phyloP scores from a whole-genome alignment of 805 yeast species.

The Teunomyces stri region DNA sequence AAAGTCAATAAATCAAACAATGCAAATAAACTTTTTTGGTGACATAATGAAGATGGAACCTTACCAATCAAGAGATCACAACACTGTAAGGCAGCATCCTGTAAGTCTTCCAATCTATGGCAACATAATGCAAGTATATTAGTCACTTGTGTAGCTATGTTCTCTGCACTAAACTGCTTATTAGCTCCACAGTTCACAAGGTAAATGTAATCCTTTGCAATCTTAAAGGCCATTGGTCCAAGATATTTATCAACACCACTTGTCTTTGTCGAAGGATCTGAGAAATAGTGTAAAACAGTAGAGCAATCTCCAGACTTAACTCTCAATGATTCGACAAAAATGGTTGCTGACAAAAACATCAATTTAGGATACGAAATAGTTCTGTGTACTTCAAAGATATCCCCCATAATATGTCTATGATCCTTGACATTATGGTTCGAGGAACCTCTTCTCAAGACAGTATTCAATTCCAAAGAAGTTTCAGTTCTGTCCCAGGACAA shows the following conservation, averaged over 20 bases:
- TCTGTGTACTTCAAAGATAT: slow-evolving; percentile 49
- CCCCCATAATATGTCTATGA: slow-evolving; percentile 62
- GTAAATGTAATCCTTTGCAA: slow-evolving; percentile 55
- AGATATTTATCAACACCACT: slow-evolving; percentile 69
- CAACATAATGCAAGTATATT: slow-evolving; percentile 68
- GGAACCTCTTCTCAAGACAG: slow-evolving; percentile 85
- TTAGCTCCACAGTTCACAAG: slow-evolving; percentile 53
- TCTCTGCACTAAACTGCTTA: slow-evolving; percentile 53
- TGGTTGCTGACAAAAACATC: slow-evolving; percentile 83
- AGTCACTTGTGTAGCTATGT: slow-evolving; percentile 64
- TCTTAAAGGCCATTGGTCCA: slow-evolving; percentile 59
- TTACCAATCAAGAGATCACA: slow-evolving; percentile 63
- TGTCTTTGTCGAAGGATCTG: slow-evolving; percentile 76
- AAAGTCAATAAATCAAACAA: slow-evolving; percentile 77
- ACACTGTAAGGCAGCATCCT: slow-evolving; percentile 75
- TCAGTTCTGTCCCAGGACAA: slow-evolving; percentile 65
- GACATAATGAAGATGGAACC: slow-evolving; percentile 79
- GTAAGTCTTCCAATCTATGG: slow-evolving; percentile 71
- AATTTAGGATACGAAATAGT: slow-evolving; percentile 67
- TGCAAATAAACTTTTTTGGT: slow-evolving; percentile 68
- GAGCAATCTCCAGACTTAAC: slow-evolving; percentile 81
- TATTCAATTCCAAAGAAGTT: slow-evolving; percentile 87
- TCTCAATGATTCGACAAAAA: slow-evolving; percentile 75
- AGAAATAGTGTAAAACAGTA: slow-evolving; percentile 70
- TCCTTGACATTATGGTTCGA: slow-evolving; percentile 76